phyloP scores from a whole-genome alignment of 139 green algal genomes.

The Chlamydomonas eustigma region DNA sequence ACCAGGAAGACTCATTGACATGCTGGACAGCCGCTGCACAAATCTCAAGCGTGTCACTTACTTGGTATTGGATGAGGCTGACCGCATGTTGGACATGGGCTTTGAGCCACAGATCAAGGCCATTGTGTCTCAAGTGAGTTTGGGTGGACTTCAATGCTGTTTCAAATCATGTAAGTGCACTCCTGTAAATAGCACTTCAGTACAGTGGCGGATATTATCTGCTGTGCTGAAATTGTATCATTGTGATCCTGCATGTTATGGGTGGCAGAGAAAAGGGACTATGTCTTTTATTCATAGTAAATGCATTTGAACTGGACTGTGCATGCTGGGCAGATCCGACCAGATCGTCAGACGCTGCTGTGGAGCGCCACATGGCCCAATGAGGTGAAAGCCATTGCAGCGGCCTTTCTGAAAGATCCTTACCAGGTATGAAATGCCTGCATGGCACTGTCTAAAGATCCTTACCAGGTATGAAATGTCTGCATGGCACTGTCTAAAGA shows the following conservation, averaged over 20 bases:
- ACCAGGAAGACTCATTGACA: constrained; percentile 82
- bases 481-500: too few species aligned
- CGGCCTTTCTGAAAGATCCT: constrained; percentile 78
- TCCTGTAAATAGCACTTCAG: background rate
- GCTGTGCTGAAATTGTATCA: constrained; percentile 3
- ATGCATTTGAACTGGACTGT: too few species aligned
- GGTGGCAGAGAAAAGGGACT: too few species aligned
- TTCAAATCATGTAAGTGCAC: too few species aligned
- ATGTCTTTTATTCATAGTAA: too few species aligned
- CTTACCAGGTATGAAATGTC: too few species aligned
- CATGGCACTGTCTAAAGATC: too few species aligned
- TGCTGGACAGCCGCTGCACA: constrained; percentile 65
- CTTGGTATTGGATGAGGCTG: constrained; percentile 92
- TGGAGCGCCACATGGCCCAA: constrained; percentile 95
- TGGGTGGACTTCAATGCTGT: too few species aligned
- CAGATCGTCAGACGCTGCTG: constrained; percentile 91
- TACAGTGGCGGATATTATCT: background rate
- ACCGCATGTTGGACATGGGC: constrained; percentile 96
- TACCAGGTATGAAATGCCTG: constrained; percentile 61
- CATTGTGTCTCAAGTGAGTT: constrained; percentile 38
- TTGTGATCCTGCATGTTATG: too few species aligned
- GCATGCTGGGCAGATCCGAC: constrained; percentile 79
- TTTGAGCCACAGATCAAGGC: constrained; percentile 76
- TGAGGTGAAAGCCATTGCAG: constrained; percentile 81
- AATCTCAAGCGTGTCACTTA: constrained; percentile 80